Percentiles rank a stretch among this genome's conserved stretches.
phyloP scores from a whole-genome alignment of 257 asterid genomes.

The Ajuga chamaepitys region DNA sequence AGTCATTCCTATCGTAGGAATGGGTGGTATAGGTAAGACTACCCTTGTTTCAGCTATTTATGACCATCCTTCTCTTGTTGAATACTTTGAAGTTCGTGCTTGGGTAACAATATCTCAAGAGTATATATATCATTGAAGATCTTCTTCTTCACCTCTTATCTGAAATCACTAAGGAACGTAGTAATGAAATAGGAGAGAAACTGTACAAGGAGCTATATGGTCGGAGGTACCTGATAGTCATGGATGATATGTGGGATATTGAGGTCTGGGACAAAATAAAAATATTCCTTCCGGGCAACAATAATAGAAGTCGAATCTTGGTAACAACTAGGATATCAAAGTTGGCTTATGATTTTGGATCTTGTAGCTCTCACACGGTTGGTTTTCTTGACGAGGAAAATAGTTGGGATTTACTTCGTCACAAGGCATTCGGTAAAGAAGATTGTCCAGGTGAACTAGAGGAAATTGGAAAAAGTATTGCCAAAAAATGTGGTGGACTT shows the following conservation, averaged over 20 bases:
- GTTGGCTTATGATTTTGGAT: slow-evolving; percentile 11
- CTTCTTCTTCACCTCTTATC: slow-evolving; percentile 12
- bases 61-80: background rate
- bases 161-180: background rate
- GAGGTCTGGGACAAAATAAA: slow-evolving; percentile 3
- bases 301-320: slow-evolving; percentile 15
- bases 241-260: slow-evolving; percentile 27
- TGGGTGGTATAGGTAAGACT: background rate
- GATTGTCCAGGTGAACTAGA: slow-evolving; percentile 18
- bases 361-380: background rate
- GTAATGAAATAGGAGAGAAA: background rate
- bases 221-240: slow-evolving; percentile 13
- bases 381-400: slow-evolving; percentile 11
- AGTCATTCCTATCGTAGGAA: background rate
- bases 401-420: slow-evolving; percentile 21
- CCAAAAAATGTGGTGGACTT: slow-evolving; percentile 23
- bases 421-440: background rate
- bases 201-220: slow-evolving; percentile 8
- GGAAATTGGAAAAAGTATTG: slow-evolving; percentile 15
- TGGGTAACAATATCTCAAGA: slow-evolving; percentile 12
- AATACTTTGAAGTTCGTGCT: slow-evolving; percentile 1
- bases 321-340: slow-evolving; percentile 19
- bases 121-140: background rate
- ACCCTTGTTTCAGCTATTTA: background rate
- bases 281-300: slow-evolving; percentile 5